A percentile compares a stretch with the other conserved stretches of the same genome.
These are phyloP conservation scores for Fusarium graminum DNA, from an alignment of 2,329 filamentous ascomycete genomes.

Conservation along the genomic window DNA sequence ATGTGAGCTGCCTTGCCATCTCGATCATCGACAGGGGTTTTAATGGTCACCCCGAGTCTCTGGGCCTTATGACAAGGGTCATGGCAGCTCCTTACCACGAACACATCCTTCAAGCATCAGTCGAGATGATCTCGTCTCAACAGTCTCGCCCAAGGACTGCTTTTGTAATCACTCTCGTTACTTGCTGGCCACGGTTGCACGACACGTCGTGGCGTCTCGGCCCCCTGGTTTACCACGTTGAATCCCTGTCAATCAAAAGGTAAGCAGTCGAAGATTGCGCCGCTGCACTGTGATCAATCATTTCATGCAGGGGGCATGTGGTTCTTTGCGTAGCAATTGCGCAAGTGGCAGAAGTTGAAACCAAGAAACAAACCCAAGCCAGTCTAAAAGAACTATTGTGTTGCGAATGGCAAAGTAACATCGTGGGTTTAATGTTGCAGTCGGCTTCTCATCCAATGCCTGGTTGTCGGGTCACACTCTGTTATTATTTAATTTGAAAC, in stretches of 20 bases:
- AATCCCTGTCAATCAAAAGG: constrained; percentile 17
- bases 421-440: constrained; percentile 21
- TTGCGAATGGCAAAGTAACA: constrained; percentile 22
- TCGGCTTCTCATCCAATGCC: constrained; percentile 19
- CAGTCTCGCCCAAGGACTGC: neutral
- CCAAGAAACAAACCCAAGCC: constrained; percentile 24
- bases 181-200: constrained; percentile 32
- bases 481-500: constrained; percentile 10
- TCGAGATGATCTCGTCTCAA: neutral
- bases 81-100: constrained; percentile 8
- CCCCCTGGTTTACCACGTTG: constrained; percentile 34
- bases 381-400: constrained; percentile 1
- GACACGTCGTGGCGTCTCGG: constrained; percentile 25
- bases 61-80: constrained; percentile 22
- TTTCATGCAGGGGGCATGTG: constrained; percentile 43
- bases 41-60: constrained; percentile 22
- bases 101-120: constrained; percentile 26
- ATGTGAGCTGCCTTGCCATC: constrained; percentile 15
- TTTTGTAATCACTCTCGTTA: constrained; percentile 4
- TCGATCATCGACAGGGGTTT: constrained; percentile 30
- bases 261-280: constrained; percentile 18
- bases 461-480: constrained; percentile 21
- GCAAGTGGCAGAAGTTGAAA: constrained; percentile 12
- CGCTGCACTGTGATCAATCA: constrained; percentile 24
- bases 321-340: constrained; percentile 28